phyloP scores from a whole-genome alignment of 805 yeast genomes.

The Pichia phayaonensis region DNA sequence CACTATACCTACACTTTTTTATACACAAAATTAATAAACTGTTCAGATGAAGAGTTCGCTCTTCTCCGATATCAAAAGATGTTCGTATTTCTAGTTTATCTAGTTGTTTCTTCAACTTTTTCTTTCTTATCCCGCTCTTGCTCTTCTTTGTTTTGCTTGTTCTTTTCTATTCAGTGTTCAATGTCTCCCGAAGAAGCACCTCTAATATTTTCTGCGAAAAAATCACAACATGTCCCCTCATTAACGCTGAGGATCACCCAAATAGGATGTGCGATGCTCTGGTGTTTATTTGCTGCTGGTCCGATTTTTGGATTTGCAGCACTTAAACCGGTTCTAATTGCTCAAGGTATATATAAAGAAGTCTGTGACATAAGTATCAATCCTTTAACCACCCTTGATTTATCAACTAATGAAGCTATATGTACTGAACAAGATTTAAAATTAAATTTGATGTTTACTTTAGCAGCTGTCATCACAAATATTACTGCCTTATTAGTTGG shows the following conservation, averaged over 20 bases:
- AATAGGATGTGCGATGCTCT: slow-evolving; percentile 62
- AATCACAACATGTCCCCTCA: slow-evolving; percentile 17
- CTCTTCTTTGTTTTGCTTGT: not conserved
- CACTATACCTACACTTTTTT: not conserved
- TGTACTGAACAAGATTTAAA: slow-evolving; percentile 80
- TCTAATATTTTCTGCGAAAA: slow-evolving; percentile 10
- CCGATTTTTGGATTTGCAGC: slow-evolving; percentile 96
- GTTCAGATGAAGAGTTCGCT: not conserved
- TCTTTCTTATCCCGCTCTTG: not conserved
- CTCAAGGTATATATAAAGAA: slow-evolving; percentile 68
- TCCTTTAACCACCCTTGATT: not conserved
- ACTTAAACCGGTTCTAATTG: slow-evolving; percentile 69
- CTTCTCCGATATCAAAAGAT: not conserved
- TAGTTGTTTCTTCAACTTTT: not conserved
- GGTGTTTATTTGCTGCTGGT: slow-evolving; percentile 92
- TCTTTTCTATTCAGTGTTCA: not conserved
- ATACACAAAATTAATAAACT: too few species aligned
- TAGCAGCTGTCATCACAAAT: slow-evolving; percentile 83
- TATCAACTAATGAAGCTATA: slow-evolving; percentile 8
- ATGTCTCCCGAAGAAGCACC: slow-evolving; percentile 22
- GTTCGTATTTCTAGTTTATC: not conserved
- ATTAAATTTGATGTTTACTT: slow-evolving; percentile 73
- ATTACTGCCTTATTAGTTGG: slow-evolving; percentile 81
- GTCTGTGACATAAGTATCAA: slow-evolving; percentile 35
- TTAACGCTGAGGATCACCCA: slow-evolving; percentile 38